phyloP scores from a whole-genome alignment of 345 rosid species.

The Eucalyptus rudis region DNA sequence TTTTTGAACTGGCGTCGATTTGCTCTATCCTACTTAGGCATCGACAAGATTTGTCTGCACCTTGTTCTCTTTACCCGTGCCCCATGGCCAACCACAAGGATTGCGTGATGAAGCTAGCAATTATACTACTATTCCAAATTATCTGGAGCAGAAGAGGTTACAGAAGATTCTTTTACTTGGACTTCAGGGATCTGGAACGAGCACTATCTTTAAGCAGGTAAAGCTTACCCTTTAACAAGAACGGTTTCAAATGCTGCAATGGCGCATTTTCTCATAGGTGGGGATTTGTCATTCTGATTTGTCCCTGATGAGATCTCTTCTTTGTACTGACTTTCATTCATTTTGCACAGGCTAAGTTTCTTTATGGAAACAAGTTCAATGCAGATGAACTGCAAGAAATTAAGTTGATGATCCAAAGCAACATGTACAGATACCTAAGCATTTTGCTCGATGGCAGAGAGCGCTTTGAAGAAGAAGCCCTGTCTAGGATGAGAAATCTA shows the following conservation, averaged over 20 bases:
- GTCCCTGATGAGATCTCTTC: neutral
- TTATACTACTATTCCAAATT: constrained; percentile 62
- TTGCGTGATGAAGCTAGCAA: constrained; percentile 62
- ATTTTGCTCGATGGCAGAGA: constrained; percentile 93
- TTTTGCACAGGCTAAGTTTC: constrained; percentile 72
- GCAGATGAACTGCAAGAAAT: constrained; percentile 76
- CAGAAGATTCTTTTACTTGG: constrained; percentile 91
- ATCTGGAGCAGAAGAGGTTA: constrained; percentile 63
- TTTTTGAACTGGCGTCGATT: neutral
- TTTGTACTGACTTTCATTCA: neutral
- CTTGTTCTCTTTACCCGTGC: constrained; percentile 88
- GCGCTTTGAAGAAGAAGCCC: constrained; percentile 89
- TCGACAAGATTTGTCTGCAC: constrained; percentile 75
- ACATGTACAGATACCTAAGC: constrained; percentile 89
- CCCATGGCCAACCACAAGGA: constrained; percentile 57
- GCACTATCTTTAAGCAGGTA: constrained; percentile 98
- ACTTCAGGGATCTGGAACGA: constrained; percentile 83
- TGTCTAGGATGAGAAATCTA: constrained; percentile 27
- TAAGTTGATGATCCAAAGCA: constrained; percentile 96
- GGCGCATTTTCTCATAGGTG: neutral
- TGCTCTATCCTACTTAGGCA: constrained; percentile 53
- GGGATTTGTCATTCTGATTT: neutral
- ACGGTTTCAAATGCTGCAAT: neutral
- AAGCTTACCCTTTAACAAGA: neutral
- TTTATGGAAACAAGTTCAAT: constrained; percentile 79